Evolutionary conservation across 352 stramenopile genomes (phyloP).

Genomic region (Globisporangium parvum): DNA sequence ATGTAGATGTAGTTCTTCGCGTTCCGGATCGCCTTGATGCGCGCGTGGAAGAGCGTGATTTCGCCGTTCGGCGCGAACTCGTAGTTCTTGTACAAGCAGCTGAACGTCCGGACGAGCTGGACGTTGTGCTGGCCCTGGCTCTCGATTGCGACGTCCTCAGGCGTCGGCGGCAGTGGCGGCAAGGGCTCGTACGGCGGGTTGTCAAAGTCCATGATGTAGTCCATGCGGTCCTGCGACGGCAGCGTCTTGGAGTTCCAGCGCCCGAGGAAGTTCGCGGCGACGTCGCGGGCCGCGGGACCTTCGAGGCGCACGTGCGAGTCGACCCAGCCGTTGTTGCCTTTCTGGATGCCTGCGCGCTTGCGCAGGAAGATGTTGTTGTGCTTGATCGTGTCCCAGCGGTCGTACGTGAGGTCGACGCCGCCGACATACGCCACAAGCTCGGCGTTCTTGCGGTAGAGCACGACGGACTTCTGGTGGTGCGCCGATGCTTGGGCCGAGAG

Average conservation of each 20-base stretch:
- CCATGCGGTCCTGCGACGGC: constrained; percentile 16
- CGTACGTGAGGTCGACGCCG: constrained; percentile 42
- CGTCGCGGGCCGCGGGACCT: constrained; percentile 37
- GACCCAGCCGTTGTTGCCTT: constrained; percentile 41
- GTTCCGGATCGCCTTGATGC: constrained; percentile 44
- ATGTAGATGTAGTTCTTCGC: constrained; percentile 67
- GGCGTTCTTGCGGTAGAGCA: constrained; percentile 6
- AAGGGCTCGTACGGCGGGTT: constrained; percentile 24
- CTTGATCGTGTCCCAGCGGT: constrained; percentile 55
- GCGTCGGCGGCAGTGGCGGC: constrained; percentile 10
- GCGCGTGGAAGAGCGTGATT: constrained; percentile 33
- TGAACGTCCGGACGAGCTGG: constrained; percentile 58
- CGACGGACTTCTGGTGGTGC: constrained; percentile 48
- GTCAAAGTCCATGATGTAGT: constrained; percentile 36
- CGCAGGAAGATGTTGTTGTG: constrained; percentile 41
- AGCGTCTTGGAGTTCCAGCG: constrained; percentile 46
- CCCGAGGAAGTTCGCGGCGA: constrained; percentile 44
- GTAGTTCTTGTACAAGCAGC: constrained; percentile 40
- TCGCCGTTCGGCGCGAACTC: constrained; percentile 51
- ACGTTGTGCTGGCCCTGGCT: constrained; percentile 23
- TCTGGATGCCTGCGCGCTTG: constrained; percentile 19
- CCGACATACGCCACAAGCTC: constrained; percentile 34
- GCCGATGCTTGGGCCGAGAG: constrained; percentile 20
- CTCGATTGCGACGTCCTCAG: constrained; percentile 8
- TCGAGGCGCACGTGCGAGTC: constrained; percentile 40